These are phyloP conservation scores for Petrea volubilis DNA, from an alignment of 257 asterid species.

Conservation along the genomic window DNA sequence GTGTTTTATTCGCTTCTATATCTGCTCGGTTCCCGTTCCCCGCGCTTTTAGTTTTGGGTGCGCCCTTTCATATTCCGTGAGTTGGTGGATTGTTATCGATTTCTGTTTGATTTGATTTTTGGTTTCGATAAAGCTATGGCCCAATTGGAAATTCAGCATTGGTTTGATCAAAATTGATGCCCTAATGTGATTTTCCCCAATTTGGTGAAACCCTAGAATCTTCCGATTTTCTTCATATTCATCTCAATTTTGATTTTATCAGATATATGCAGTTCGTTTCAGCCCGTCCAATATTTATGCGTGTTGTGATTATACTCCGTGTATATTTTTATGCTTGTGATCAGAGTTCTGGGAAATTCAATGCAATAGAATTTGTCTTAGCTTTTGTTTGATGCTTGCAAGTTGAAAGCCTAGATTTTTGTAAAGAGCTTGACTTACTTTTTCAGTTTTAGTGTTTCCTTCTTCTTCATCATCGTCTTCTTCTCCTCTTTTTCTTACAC, in stretches of 20 bases:
- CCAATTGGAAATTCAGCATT: constrained; percentile 23
- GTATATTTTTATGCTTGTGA: constrained; percentile 24
- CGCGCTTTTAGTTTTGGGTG: constrained; percentile 15
- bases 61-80: constrained; percentile 7
- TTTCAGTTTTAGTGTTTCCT: not conserved
- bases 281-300: not conserved
- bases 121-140: not conserved
- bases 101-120: constrained; percentile 19
- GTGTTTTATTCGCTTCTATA: not conserved
- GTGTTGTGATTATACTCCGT: constrained; percentile 2
- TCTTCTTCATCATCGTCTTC: not conserved
- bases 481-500: not conserved
- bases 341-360: constrained; percentile 19
- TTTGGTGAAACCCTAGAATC: constrained; percentile 40
- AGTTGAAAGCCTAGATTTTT: constrained; percentile 12
- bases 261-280: not conserved
- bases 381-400: constrained; percentile 7
- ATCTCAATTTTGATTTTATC: constrained; percentile 11
- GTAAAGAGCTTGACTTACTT: not conserved
- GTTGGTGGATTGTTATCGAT: constrained; percentile 3
- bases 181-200: constrained; percentile 37
- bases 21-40: not conserved
- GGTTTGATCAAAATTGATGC: constrained; percentile 20
- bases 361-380: not conserved
- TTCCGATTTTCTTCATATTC: not conserved